phyloP scores from a whole-genome alignment of 2,329 filamentous ascomycete genomes.

The Diplodia sapinea region DNA sequence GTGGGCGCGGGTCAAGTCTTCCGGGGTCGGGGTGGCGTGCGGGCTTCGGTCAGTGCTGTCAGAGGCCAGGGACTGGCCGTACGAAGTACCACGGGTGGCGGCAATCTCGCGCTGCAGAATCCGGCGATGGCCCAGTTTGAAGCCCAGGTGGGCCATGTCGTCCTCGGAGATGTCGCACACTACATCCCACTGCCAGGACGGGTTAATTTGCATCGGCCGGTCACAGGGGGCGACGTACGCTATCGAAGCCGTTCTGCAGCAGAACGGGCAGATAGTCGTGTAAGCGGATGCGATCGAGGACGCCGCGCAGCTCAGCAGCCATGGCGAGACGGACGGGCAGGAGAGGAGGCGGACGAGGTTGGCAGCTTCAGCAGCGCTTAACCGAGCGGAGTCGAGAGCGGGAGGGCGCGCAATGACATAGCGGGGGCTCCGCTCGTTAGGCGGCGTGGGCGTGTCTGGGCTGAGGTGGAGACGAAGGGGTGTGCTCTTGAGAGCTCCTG shows the following conservation, averaged over 20 bases:
- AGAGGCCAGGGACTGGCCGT: constrained; percentile 39
- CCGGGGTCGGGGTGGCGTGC: constrained; percentile 3
- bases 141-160: constrained; percentile 45
- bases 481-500: not conserved
- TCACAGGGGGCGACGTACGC: not conserved
- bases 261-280: constrained; percentile 40
- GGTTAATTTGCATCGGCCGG: not conserved
- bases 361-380: constrained; percentile 3
- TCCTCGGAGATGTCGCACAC: constrained; percentile 51
- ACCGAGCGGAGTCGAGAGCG: constrained; percentile 16
- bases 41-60: constrained; percentile 32
- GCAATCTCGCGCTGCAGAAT: constrained; percentile 50
- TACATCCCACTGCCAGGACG: constrained; percentile 42
- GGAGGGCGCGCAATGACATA: constrained; percentile 21
- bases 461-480: constrained; percentile 11
- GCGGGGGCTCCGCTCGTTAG: constrained; percentile 6
- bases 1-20: constrained; percentile 30
- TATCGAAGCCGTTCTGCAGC: constrained; percentile 45
- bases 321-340: constrained; percentile 6
- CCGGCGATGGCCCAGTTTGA: constrained; percentile 50
- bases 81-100: constrained; percentile 43
- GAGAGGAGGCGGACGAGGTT: not conserved
- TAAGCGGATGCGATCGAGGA: constrained; percentile 44
- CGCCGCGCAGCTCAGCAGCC: constrained; percentile 36
- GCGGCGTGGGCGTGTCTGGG: constrained; percentile 6